A percentile compares a stretch with the other conserved stretches of the same genome.
Conservation (phyloP, 495 filamentous ascomycete genomes). For the Neurospora sp. region DNA sequence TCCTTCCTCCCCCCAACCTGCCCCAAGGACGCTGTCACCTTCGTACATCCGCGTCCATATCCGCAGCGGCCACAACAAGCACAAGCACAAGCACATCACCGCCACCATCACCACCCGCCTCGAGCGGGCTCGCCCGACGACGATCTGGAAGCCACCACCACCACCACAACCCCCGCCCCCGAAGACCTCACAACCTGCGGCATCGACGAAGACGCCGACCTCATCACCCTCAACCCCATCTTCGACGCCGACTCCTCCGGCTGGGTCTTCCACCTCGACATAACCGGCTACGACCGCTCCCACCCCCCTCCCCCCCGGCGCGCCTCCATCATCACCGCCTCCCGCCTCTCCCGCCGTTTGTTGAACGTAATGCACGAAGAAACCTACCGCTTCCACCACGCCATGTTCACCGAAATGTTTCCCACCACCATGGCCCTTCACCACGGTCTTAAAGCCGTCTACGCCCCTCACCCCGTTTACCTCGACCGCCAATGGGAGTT, state of each 20-base stretch:
- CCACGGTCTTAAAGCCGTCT: constrained; percentile 91
- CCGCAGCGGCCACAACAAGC: background rate
- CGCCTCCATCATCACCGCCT: constrained; percentile 73
- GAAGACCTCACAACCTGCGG: constrained; percentile 69
- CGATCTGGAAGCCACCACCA: constrained; percentile 84
- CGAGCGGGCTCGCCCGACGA: constrained; percentile 29
- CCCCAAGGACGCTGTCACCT: constrained; percentile 18
- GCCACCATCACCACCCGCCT: background rate
- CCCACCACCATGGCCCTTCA: constrained; percentile 75
- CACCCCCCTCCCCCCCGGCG: constrained; percentile 63
- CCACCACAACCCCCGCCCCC: constrained; percentile 84
- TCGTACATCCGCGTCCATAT: background rate
- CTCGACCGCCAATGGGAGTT: constrained; percentile 72
- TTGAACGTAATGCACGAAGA: constrained; percentile 84
- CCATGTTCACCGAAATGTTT: constrained; percentile 95
- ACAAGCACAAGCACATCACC: background rate
- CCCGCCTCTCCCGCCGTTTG: constrained; percentile 69
- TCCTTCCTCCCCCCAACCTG: constrained; percentile 44
- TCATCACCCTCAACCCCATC: constrained; percentile 89
- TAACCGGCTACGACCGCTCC: constrained; percentile 70
- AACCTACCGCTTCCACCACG: constrained; percentile 63
- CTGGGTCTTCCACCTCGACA: constrained; percentile 77
- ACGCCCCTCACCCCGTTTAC: constrained; percentile 82
- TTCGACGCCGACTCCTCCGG: constrained; percentile 80
- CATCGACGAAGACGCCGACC: constrained; percentile 81